Evolutionary conservation across 2,329 filamentous ascomycete genomes (phyloP), one percentile per base, ranked within the genome.

Genomic region (Sporothrix schenckii): DNA sequence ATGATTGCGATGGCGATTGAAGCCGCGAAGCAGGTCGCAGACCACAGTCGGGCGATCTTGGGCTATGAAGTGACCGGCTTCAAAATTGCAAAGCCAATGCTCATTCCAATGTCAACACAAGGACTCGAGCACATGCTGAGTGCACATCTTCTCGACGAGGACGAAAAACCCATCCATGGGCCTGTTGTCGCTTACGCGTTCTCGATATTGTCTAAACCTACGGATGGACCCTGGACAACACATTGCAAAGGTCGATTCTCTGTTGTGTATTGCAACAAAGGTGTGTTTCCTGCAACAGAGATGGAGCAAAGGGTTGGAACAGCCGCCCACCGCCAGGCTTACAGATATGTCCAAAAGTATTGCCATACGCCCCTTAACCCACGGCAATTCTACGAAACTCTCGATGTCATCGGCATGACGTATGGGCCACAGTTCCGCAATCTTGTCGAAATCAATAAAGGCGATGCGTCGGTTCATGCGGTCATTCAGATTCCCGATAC

Each of bases 361-460:
- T 83, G 81, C 75, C 76, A 76, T 3, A 76, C 80, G 19, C n/a
- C 70, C 0, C 53, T 83, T 5, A 76, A 78, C 3, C 80, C 83
- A 9, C 79, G 82, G 3, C 82, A 86, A 67, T 76, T 87, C 4
- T 87, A 87, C 71, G 83, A 86, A 71, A 76, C 78, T 4, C 77
- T 87, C 6, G 81, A 86, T 68, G 80, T 81, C 11, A 80, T 85
- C 1, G 85, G 85, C 14, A 82, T 87, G 78, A 81, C 83, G 65
- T 87, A 87, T 69, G 85, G 85, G 0, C 77, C 81, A 0, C 75
- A 81, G 2, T 87, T 87, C 74, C 83, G 81, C 58, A 87, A 86
- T 70, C 80, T 86, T 41, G 74, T 71, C 2, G 75, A 77, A 14
- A 74, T 79, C 2, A 24, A 61, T 19, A 49, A 9, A 3, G 61